A percentile compares a stretch with the other conserved stretches of the same genome.
Conservation (phyloP, 1,139 yeast genomes). For the Yamadazyma dushanensis region DNA sequence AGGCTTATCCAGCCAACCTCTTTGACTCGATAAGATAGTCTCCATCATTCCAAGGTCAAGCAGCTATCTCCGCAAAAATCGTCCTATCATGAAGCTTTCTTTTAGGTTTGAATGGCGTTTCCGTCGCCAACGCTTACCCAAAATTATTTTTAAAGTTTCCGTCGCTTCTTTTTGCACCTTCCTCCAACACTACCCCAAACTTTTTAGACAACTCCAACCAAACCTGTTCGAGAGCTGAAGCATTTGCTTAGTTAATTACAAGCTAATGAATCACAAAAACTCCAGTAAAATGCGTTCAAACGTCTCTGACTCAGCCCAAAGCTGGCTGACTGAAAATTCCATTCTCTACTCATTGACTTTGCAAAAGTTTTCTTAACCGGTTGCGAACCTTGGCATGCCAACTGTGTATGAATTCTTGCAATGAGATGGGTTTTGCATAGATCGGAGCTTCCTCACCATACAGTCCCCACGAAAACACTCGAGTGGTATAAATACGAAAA, state of each 20-base stretch:
- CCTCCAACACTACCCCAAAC: not conserved
- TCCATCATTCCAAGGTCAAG: too few relatives aligned
- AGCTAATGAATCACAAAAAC: too few relatives aligned
- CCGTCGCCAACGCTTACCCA: not conserved
- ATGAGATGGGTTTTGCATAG: not conserved
- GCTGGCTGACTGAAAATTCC: not conserved
- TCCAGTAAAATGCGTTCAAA: too few relatives aligned
- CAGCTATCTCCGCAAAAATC: not conserved
- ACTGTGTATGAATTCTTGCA: not conserved
- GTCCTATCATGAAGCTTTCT: too few relatives aligned
- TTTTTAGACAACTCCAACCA: not conserved
- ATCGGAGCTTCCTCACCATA: not conserved
- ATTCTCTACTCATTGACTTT: too few relatives aligned
- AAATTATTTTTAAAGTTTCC: not conserved
- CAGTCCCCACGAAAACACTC: not conserved
- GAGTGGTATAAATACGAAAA: conserved; percentile 1
- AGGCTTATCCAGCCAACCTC: too few relatives aligned
- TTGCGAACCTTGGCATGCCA: not conserved
- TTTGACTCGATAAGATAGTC: too few relatives aligned
- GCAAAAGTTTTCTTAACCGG: not conserved
- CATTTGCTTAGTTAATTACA: too few relatives aligned
- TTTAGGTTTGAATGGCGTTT: too few relatives aligned
- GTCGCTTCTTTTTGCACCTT: not conserved
- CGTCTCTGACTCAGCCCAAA: too few relatives aligned
- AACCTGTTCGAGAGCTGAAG: too few relatives aligned